phyloP scores from a whole-genome alignment of 2,329 filamentous ascomycete genomes.

The Coniochaeta sp. region DNA sequence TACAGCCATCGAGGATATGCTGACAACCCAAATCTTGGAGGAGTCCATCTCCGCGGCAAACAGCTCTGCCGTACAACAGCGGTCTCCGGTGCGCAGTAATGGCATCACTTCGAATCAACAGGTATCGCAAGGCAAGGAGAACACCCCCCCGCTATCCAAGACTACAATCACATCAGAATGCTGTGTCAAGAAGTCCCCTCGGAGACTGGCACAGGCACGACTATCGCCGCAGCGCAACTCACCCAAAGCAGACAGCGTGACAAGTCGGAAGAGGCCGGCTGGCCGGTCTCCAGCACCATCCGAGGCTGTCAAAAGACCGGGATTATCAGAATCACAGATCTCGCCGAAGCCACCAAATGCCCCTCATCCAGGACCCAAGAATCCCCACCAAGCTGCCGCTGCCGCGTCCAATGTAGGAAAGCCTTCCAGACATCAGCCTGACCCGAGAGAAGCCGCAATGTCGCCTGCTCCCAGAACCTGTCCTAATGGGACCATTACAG shows the following conservation, averaged over 20 bases:
- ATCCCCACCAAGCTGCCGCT: too few species aligned
- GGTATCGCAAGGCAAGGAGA: not conserved
- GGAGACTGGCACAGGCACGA: not conserved
- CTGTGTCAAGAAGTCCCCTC: not conserved
- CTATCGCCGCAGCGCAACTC: not conserved
- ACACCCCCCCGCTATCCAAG: not conserved
- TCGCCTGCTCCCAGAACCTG: too few species aligned
- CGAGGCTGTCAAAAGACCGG: too few species aligned
- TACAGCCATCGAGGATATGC: slow-evolving; percentile 4
- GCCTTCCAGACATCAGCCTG: too few species aligned
- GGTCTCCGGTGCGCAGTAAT: not conserved
- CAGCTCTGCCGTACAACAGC: not conserved
- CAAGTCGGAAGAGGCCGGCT: too few species aligned
- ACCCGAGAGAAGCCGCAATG: too few species aligned
- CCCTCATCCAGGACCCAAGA: too few species aligned
- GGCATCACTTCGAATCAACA: not conserved
- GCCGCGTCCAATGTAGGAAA: too few species aligned
- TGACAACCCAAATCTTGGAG: slow-evolving; percentile 6
- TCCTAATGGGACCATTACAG: too few species aligned
- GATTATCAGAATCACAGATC: too few species aligned
- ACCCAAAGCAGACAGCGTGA: not conserved
- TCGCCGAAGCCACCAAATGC: too few species aligned
- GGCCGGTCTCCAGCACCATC: too few species aligned
- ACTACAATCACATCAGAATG: not conserved
- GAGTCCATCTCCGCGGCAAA: slow-evolving; percentile 3